Base-by-base conservation (phyloP, 2,329 filamentous ascomycete species). In the Gnomoniopsis sp. region DNA sequence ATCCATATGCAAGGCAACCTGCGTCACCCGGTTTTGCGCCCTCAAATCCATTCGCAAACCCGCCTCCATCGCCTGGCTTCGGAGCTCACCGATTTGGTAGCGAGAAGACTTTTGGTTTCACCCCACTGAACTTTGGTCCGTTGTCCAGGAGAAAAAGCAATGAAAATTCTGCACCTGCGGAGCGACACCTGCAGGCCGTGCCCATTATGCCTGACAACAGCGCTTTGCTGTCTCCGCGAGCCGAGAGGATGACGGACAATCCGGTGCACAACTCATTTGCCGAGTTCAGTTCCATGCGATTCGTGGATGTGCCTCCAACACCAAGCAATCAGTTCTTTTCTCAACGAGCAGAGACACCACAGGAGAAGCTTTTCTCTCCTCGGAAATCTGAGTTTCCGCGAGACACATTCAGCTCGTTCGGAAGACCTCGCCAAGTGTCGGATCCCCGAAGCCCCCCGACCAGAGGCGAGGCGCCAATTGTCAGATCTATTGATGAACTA, bases 371-470 rank as follows among this genome's bases (percentile, higher is more conserved):
- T 7, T 62, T 62, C 38, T 87, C 79, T 55, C 83, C 79, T 19
- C 74, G 77, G 50, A 74, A 77, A 57, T 75, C 76, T 8, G 75
- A 77, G 67, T 84, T 87, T 58, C 79, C 83, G 4, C 74, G 80
- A 26, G 79, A 85, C 62, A 76, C 79, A 0, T 79, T 82, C 58
- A 75, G 72, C 49, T 75, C 79, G 2, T 84, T 84, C 63, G 78
- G 76, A 48, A 76, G 79, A 41, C 82, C 81, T 12, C 66, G 75
- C 2, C 79, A 82, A 61, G 73, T 77, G 12, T 78, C 77, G 15
- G 88, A 93, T 68, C 90, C 90, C 15, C 77, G 90, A 65, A 92
- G 89, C 69, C 89, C 89, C 17, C 87, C 88, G 0, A 89, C 88
- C 14, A 85, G 83, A 67, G 89, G 89, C 43, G 88, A 89, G 70